These are phyloP conservation scores for Cicer cuneatum DNA, from an alignment of 306 rosid species.

Conservation along the genomic window DNA sequence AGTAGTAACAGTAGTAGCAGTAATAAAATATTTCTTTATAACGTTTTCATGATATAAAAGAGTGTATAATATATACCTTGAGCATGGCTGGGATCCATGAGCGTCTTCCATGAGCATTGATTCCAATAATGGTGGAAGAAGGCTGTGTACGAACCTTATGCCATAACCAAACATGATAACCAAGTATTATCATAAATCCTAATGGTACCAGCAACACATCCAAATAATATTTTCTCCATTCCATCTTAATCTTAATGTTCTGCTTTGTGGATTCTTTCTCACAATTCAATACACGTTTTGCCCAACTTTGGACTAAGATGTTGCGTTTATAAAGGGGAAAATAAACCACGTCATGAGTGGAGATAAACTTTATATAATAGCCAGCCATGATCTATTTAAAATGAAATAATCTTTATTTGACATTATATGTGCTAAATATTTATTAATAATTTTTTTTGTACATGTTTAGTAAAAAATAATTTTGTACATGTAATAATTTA, in stretches of 20 bases:
- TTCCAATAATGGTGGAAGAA: conserved; percentile 76
- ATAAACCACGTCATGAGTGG: conserved; percentile 13
- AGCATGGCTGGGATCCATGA: conserved; percentile 84
- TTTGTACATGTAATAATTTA: background rate
- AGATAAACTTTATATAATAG: background rate
- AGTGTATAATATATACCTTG: conserved; percentile 55
- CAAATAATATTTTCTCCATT: conserved; percentile 83
- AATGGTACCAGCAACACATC: conserved; percentile 81
- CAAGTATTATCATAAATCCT: conserved; percentile 58
- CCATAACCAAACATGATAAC: conserved; percentile 87
- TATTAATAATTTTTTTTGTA: background rate
- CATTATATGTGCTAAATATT: background rate
- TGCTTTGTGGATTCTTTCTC: background rate
- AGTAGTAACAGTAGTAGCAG: too few relatives aligned
- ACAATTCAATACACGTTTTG: conserved; percentile 3
- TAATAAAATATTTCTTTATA: too few relatives aligned
- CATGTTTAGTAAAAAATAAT: background rate
- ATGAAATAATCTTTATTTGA: conserved; percentile 9
- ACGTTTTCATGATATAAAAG: too few relatives aligned
- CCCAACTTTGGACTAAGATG: conserved; percentile 5
- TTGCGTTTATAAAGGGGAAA: conserved; percentile 41
- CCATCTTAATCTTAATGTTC: conserved; percentile 53
- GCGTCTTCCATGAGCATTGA: conserved; percentile 70
- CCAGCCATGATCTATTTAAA: conserved; percentile 21
- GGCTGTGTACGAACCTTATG: conserved; percentile 76